Percentiles rank a stretch among this genome's conserved stretches.
Evolutionary conservation across 306 rosid genomes (phyloP).

Genomic region (Acacia melanoxylon): DNA sequence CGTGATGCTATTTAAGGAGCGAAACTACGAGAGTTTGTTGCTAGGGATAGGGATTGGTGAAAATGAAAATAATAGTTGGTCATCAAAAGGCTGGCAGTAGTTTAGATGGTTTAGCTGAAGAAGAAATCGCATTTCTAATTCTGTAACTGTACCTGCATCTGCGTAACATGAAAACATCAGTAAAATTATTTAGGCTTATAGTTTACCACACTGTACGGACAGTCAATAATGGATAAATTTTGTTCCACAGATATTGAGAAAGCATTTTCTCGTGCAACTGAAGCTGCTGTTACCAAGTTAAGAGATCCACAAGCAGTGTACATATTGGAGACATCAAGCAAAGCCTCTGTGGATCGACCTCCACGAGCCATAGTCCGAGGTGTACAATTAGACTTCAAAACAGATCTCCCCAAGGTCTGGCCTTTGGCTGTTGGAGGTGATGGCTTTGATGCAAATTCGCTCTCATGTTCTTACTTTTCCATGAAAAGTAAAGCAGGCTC

Average conservation of each 20-base stretch:
- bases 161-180: neutral
- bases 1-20: conserved; percentile 12
- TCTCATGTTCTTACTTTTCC: conserved; percentile 64
- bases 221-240: conserved; percentile 21
- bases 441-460: conserved; percentile 41
- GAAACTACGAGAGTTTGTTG: neutral
- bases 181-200: conserved; percentile 13
- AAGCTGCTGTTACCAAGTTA: conserved; percentile 68
- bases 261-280: conserved; percentile 47
- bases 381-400: conserved; percentile 55
- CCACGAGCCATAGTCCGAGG: conserved; percentile 65
- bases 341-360: conserved; percentile 50
- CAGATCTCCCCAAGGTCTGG: conserved; percentile 47
- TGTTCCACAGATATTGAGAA: conserved; percentile 61
- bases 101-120: neutral
- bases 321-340: conserved; percentile 47
- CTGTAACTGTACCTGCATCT: neutral
- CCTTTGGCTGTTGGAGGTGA: conserved; percentile 38
- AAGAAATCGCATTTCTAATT: neutral
- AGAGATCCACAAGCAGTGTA: conserved; percentile 61
- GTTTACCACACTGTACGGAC: conserved; percentile 20
- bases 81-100: neutral
- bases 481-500: conserved; percentile 36
- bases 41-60: conserved; percentile 14
- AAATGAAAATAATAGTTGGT: neutral